Base-by-base conservation (phyloP, 805 yeast genomes). In the Isabelozyma gotoi region DNA sequence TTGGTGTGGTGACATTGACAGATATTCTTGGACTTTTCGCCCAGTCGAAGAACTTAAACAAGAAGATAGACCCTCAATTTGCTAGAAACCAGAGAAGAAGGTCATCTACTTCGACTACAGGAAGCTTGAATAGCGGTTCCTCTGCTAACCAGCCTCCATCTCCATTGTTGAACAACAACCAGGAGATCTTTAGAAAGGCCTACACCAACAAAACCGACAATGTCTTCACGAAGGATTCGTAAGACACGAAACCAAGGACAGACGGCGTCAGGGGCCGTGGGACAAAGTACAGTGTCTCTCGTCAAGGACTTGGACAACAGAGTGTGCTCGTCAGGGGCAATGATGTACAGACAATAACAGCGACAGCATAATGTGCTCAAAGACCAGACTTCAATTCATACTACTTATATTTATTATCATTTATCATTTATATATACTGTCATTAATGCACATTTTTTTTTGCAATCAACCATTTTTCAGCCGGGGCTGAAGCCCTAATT, bases 1-100 rank as follows among this genome's bases (percentile, higher is more conserved):
- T 88, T 42, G 98, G 98, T 33, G 98, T 94, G 19, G 82, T 94
- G 2, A 88, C 97, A 3, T 71, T 94, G 53, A 92, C 98, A 0
- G 99, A 92, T 64, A 84, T 92, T 27, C 68, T 94, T 39, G 88
- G 91, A 14, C 67, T 89, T 36, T 76, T 92, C 49, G 96, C 96
- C 7, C 77, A 82, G 53, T 80, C 78, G 29, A 76, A 82, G 44
- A 19, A 37, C 12, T 53, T 65, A 16, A 62, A 54, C 38, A 78
- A 78, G 56, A 71, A 70, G 43, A 82, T 88, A 18, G 97, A 92
- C 59, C 98, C 99, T 3, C 81, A 76, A 33, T 76, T 79, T 41
- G 97, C 97, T 2, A 80, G 98, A 62, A 84, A 89, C 59, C 94
- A 88, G 63, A 81, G 98, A 62, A 78, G 97, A 57, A 77, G 89